These are phyloP conservation scores for Auricularia cornea DNA, from an alignment of 768 basidiomycete species.

Conservation along the genomic window DNA sequence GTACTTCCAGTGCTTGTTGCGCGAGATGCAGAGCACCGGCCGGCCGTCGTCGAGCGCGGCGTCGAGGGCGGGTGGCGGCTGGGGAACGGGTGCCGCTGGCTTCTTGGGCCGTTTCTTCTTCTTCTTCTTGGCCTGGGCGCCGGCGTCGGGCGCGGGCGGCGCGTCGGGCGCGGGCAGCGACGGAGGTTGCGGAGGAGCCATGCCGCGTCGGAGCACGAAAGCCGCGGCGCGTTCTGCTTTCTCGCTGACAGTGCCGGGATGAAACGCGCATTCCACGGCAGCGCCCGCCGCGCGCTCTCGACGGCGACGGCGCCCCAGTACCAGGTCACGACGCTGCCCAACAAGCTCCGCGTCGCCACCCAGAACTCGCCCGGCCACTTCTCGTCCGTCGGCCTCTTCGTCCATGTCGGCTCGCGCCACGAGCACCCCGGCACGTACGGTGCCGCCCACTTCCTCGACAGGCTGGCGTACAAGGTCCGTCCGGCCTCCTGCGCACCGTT, in stretches of 20 bases:
- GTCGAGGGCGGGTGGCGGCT: constrained; percentile 19
- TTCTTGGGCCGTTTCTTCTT: constrained; percentile 53
- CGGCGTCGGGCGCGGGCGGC: not conserved
- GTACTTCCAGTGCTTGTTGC: constrained; percentile 92
- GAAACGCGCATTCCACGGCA: not conserved
- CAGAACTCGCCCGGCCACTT: constrained; percentile 90
- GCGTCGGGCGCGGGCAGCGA: not conserved
- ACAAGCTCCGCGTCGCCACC: constrained; percentile 87
- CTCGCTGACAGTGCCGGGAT: not conserved
- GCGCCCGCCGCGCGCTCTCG: not conserved
- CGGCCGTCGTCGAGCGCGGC: constrained; percentile 42
- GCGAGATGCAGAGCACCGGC: constrained; percentile 73
- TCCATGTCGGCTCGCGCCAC: constrained; percentile 90
- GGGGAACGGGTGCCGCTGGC: constrained; percentile 32
- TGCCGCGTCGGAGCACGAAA: no score
- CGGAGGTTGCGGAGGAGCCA: not conserved
- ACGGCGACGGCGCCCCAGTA: constrained; percentile 10
- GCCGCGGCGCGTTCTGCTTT: not conserved
- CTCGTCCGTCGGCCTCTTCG: constrained; percentile 84
- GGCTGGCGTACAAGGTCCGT: constrained; percentile 92
- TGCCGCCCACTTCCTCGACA: constrained; percentile 85
- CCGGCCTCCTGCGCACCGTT: not conserved
- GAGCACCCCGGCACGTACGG: constrained; percentile 68
- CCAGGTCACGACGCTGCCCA: constrained; percentile 78
- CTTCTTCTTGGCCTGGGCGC: constrained; percentile 23